Evolutionary conservation across 345 rosid genomes (phyloP).

Genomic region (Draba incana): DNA sequence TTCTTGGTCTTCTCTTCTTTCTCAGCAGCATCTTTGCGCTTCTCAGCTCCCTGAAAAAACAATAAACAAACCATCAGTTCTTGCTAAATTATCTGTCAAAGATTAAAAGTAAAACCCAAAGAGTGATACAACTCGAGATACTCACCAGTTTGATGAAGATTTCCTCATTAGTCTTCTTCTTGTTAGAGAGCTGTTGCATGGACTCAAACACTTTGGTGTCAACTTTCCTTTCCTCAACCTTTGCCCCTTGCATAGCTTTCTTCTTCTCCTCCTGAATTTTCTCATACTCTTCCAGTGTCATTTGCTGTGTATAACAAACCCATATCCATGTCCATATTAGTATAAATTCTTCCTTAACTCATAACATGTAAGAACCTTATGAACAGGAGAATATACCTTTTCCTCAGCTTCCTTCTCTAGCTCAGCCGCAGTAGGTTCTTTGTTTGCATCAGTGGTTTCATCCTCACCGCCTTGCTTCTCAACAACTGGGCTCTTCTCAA

Average conservation of each 20-base stretch:
- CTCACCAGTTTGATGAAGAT: conserved; percentile 67
- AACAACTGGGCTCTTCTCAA: conserved; percentile 54
- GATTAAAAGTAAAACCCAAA: neutral
- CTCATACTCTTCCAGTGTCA: conserved; percentile 92
- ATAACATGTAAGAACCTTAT: neutral
- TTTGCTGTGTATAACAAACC: conserved; percentile 56
- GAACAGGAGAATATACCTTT: conserved; percentile 48
- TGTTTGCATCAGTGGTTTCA: conserved; percentile 56
- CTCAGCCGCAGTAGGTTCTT: conserved; percentile 44
- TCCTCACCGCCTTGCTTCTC: conserved; percentile 72
- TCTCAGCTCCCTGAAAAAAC: conserved; percentile 59
- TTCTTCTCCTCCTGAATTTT: conserved; percentile 71
- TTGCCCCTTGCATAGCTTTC: conserved; percentile 59
- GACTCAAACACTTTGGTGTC: conserved; percentile 64
- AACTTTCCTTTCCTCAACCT: conserved; percentile 69
- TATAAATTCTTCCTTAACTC: neutral
- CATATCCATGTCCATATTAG: neutral
- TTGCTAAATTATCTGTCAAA: too few species aligned
- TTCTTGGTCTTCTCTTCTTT: conserved; percentile 66
- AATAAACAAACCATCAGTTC: neutral
- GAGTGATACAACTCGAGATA: neutral
- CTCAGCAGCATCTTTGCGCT: conserved; percentile 62
- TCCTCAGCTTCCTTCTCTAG: conserved; percentile 56
- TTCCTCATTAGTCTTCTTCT: conserved; percentile 62
- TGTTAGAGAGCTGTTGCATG: conserved; percentile 72